phyloP scores from a whole-genome alignment of 2,329 filamentous ascomycete genomes.

The Exophiala calicioides region DNA sequence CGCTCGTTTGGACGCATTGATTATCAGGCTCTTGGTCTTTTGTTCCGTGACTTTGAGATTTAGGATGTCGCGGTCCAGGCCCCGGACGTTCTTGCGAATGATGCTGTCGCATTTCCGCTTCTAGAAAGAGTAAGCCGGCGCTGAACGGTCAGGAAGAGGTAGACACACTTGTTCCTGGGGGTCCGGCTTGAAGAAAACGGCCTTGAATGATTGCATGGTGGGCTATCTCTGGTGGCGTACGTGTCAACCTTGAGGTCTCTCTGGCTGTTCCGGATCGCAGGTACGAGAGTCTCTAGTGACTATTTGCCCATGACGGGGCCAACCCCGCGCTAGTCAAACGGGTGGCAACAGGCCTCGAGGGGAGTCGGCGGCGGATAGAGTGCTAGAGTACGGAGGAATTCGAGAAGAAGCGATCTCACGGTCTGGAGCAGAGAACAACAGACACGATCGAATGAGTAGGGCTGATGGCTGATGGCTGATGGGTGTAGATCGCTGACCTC shows the following conservation, averaged over 20 bases:
- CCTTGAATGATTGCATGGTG: constrained; percentile 81
- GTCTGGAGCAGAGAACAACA: not conserved
- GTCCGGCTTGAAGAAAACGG: constrained; percentile 87
- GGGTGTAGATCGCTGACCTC: not conserved
- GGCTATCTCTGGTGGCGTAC: too few species aligned
- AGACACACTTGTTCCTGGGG: constrained; percentile 80
- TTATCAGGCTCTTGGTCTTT: constrained; percentile 82
- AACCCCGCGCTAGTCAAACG: too few species aligned
- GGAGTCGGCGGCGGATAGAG: too few species aligned
- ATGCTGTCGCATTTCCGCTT: constrained; percentile 93
- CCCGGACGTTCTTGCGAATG: constrained; percentile 85
- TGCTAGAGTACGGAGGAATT: not conserved
- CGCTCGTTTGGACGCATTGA: constrained; percentile 77
- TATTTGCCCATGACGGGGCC: constrained; percentile 13
- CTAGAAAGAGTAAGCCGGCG: constrained; percentile 50
- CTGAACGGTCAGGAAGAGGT: constrained; percentile 1
- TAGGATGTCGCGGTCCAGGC: constrained; percentile 89
- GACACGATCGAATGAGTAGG: constrained; percentile 12
- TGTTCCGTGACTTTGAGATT: constrained; percentile 74
- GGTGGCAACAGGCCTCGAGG: too few species aligned
- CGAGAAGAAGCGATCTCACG: not conserved
- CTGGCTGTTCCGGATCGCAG: constrained; percentile 1
- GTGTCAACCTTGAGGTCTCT: too few species aligned
- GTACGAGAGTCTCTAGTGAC: not conserved
- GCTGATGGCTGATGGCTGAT: constrained; percentile 17